Conservation (phyloP, 805 yeast species). For the Lipomyces oligophaga region DNA sequence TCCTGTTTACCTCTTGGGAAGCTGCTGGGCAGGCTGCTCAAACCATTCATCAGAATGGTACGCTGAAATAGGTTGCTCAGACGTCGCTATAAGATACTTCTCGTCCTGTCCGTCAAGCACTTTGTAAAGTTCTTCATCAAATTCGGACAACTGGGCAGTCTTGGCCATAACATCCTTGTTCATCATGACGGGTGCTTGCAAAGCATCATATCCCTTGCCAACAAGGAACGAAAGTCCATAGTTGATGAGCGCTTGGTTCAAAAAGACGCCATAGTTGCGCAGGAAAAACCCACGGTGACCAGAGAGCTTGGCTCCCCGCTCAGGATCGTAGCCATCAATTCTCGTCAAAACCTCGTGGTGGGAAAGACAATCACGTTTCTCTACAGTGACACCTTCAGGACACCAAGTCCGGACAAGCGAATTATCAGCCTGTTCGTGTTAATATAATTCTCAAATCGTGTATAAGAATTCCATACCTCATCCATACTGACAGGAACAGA, state of each 20-base stretch:
- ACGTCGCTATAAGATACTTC: slow-evolving; percentile 95
- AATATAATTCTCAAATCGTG: too few relatives aligned
- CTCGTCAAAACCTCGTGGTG: slow-evolving; percentile 94
- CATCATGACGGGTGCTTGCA: slow-evolving; percentile 99
- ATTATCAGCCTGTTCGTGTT: slow-evolving; percentile 56
- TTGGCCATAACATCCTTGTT: slow-evolving; percentile 99
- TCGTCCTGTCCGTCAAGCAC: slow-evolving; percentile 97
- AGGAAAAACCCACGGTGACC: slow-evolving; percentile 99
- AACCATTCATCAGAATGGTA: slow-evolving; percentile 98
- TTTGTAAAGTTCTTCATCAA: slow-evolving; percentile 96
- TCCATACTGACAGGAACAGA: slow-evolving; percentile 81
- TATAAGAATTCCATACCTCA: slow-evolving; percentile 44
- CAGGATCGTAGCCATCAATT: slow-evolving; percentile 97
- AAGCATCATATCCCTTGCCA: slow-evolving; percentile 73
- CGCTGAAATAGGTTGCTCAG: slow-evolving; percentile 98
- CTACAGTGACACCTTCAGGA: slow-evolving; percentile 69
- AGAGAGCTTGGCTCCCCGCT: slow-evolving; percentile 94
- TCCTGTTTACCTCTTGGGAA: slow-evolving; percentile 64
- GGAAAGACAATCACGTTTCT: slow-evolving; percentile 78
- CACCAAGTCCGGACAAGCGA: slow-evolving; percentile 83
- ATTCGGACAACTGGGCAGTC: slow-evolving; percentile 96
- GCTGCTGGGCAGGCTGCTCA: slow-evolving; percentile 93
- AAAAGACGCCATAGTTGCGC: slow-evolving; percentile 91
- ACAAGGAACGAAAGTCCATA: slow-evolving; percentile 86
- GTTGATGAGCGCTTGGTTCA: slow-evolving; percentile 96